Percentiles rank a stretch among this genome's conserved stretches.
Evolutionary conservation across 73 alveolate genomes (phyloP).

Genomic region (Paramecium sexaurelia): DNA sequence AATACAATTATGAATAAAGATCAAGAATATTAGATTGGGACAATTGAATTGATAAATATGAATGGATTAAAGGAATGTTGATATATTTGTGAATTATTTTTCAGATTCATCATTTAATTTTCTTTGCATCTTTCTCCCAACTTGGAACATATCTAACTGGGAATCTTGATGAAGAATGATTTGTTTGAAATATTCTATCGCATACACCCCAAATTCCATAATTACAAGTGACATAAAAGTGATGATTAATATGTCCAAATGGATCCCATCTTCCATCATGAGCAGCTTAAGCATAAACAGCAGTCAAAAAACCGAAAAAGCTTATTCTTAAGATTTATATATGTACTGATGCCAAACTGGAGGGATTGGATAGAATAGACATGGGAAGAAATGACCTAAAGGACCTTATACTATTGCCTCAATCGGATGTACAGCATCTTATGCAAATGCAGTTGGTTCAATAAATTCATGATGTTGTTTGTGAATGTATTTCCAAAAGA

Average conservation of each 20-base stretch:
- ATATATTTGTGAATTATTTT: background rate
- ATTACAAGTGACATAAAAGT: constrained; percentile 55
- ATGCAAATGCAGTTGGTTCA: constrained; percentile 71
- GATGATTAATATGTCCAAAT: constrained; percentile 64
- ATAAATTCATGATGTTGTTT: constrained; percentile 59
- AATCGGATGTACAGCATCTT: constrained; percentile 70
- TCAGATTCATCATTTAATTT: background rate
- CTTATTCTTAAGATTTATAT: background rate
- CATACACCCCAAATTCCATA: constrained; percentile 70
- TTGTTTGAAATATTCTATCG: constrained; percentile 58
- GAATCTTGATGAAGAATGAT: constrained; percentile 52
- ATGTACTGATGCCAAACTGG: constrained; percentile 66
- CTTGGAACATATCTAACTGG: constrained; percentile 59
- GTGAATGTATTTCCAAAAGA: constrained; percentile 63
- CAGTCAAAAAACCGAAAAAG: constrained; percentile 64
- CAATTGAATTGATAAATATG: background rate
- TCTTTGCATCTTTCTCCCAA: constrained; percentile 49
- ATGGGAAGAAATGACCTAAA: constrained; percentile 65
- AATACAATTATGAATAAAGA: background rate
- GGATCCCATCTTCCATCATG: constrained; percentile 74
- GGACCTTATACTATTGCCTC: constrained; percentile 69
- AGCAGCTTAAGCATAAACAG: constrained; percentile 59
- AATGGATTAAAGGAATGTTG: constrained; percentile 14
- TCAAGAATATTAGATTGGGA: background rate
- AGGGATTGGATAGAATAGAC: constrained; percentile 62